Evolutionary conservation across 2,329 filamentous ascomycete genomes (phyloP).

Genomic region (Thelonectria blattea): DNA sequence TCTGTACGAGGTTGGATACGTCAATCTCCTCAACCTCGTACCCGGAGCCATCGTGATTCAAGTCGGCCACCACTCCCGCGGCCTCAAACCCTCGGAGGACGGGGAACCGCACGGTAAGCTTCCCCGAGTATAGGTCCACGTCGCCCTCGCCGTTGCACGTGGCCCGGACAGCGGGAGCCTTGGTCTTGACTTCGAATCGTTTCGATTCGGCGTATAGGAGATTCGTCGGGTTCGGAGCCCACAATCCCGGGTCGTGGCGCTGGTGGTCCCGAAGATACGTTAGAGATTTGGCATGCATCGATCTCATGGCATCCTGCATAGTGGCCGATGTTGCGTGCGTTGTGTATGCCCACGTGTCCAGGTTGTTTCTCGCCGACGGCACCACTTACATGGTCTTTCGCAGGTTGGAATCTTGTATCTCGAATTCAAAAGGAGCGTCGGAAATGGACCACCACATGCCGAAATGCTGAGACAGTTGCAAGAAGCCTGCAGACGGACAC

Average conservation of each 20-base stretch:
- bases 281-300: not conserved
- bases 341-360: constrained; percentile 19
- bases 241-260: not conserved
- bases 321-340: constrained; percentile 8
- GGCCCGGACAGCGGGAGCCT: not conserved
- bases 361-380: not conserved
- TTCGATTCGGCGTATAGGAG: not conserved
- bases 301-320: constrained; percentile 11
- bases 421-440: not conserved
- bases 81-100: not conserved
- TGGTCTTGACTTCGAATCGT: constrained; percentile 7
- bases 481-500: constrained; percentile 8
- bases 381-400: constrained; percentile 12
- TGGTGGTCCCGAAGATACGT: not conserved
- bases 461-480: constrained; percentile 1
- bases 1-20: not conserved
- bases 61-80: not conserved
- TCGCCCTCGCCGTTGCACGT: not conserved
- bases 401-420: constrained; percentile 9
- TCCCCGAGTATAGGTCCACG: not conserved
- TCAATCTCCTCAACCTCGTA: not conserved
- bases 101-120: not conserved
- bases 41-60: not conserved
- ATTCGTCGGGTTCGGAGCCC: not conserved
- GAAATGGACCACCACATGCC: constrained; percentile 15